Conservation (phyloP, 306 rosid species). For the Comarum palustre region DNA sequence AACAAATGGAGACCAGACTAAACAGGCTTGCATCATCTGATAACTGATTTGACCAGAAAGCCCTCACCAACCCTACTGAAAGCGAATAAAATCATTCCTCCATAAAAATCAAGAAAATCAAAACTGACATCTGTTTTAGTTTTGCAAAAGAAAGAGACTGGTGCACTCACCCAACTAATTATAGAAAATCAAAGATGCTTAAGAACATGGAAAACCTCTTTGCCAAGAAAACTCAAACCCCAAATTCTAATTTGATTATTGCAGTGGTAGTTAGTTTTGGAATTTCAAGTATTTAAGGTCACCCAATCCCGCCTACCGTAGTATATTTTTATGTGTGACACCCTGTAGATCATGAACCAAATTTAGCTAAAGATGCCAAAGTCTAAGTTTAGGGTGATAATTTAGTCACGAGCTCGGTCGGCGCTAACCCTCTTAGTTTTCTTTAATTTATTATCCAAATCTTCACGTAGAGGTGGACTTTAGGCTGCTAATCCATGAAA, state of each 20-base stretch:
- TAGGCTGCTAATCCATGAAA: constrained; percentile 15
- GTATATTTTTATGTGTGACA: constrained; percentile 37
- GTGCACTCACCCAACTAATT: constrained; percentile 52
- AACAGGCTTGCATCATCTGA: neutral
- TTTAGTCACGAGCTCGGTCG: constrained; percentile 22
- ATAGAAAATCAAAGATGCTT: constrained; percentile 32
- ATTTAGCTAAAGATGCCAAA: neutral
- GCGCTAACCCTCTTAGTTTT: neutral
- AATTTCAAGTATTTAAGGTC: constrained; percentile 36
- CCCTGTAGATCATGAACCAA: constrained; percentile 29
- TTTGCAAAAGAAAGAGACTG: constrained; percentile 18
- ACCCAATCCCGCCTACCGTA: constrained; percentile 58
- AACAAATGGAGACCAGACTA: neutral
- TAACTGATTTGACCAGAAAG: constrained; percentile 35
- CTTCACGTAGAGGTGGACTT: constrained; percentile 13
- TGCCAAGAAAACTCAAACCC: constrained; percentile 9
- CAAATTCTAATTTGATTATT: constrained; percentile 17
- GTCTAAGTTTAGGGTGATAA: neutral
- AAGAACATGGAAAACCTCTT: constrained; percentile 49
- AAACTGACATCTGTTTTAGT: constrained; percentile 40
- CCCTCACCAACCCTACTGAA: constrained; percentile 77
- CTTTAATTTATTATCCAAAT: neutral
- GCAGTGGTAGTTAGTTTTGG: constrained; percentile 48
- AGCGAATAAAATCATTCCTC: constrained; percentile 29
- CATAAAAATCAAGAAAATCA: constrained; percentile 25